Conservation (phyloP, 495 filamentous ascomycete genomes). For the Penicillium robsamsonii region DNA sequence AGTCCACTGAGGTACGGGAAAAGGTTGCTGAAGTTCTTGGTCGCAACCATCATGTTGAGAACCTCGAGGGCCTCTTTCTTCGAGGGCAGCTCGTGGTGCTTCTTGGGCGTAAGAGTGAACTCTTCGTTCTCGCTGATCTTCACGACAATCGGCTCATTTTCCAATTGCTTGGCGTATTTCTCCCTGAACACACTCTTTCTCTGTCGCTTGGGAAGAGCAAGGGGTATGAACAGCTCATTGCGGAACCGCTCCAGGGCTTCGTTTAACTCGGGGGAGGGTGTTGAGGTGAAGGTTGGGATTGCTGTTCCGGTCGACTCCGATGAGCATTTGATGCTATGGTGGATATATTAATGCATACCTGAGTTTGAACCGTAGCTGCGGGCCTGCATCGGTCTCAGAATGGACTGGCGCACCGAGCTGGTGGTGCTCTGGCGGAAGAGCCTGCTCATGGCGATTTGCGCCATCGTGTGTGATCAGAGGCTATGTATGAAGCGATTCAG, state of each 20-base stretch:
- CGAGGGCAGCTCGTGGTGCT: conserved; percentile 37
- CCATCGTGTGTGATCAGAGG: conserved; percentile 28
- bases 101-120: conserved; percentile 52
- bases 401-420: conserved; percentile 33
- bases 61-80: conserved; percentile 32
- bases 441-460: conserved; percentile 40
- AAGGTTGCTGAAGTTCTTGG: conserved; percentile 61
- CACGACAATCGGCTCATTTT: conserved; percentile 58
- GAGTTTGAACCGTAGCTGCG: conserved; percentile 35
- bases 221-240: conserved; percentile 61
- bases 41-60: conserved; percentile 50
- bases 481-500: not conserved
- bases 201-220: conserved; percentile 55
- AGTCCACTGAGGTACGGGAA: conserved; percentile 57
- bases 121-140: conserved; percentile 56
- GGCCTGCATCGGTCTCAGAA: conserved; percentile 31
- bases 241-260: conserved; percentile 54
- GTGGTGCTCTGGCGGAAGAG: conserved; percentile 35
- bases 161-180: conserved; percentile 51
- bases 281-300: conserved; percentile 50
- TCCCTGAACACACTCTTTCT: conserved; percentile 52
- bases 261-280: conserved; percentile 52
- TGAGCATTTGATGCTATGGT: not conserved
- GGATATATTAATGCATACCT: conserved; percentile 24
- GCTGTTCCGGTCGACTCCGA: conserved; percentile 17